phyloP scores from a whole-genome alignment of 1,284 basidiomycete species.

The Termitomyces sp. region DNA sequence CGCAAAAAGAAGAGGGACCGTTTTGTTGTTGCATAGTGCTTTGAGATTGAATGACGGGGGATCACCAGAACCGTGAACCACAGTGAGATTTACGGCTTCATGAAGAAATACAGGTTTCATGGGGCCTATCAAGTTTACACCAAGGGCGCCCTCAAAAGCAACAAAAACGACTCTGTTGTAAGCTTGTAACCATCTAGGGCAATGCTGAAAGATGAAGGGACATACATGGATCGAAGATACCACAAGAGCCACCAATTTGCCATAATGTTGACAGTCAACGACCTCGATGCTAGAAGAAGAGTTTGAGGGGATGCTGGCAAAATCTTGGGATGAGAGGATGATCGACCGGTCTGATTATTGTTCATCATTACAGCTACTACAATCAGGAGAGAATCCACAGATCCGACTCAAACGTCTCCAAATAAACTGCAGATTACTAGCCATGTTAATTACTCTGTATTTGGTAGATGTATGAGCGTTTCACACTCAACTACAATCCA shows the following conservation, averaged over 20 bases:
- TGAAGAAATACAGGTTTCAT: background rate
- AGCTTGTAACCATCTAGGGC: background rate
- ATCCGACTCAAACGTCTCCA: background rate
- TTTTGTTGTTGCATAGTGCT: constrained; percentile 4
- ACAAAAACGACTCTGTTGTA: background rate
- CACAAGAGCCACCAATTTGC: background rate
- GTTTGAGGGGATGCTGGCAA: background rate
- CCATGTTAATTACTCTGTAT: background rate
- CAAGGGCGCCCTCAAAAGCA: background rate
- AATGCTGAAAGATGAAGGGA: background rate
- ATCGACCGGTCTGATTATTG: constrained; percentile 4
- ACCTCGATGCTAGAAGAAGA: background rate
- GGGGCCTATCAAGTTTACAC: background rate
- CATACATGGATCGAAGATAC: background rate
- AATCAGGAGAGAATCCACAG: background rate
- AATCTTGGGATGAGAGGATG: background rate
- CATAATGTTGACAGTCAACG: background rate
- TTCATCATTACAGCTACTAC: constrained; percentile 2
- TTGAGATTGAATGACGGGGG: constrained; percentile 3
- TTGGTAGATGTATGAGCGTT: background rate
- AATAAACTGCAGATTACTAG: background rate
- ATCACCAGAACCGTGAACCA: background rate
- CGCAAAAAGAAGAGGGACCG: background rate
- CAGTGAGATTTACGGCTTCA: constrained; percentile 1
- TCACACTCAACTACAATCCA: background rate